phyloP scores from a whole-genome alignment of 2,329 filamentous ascomycete genomes.

The Incumbomyces lentus region DNA sequence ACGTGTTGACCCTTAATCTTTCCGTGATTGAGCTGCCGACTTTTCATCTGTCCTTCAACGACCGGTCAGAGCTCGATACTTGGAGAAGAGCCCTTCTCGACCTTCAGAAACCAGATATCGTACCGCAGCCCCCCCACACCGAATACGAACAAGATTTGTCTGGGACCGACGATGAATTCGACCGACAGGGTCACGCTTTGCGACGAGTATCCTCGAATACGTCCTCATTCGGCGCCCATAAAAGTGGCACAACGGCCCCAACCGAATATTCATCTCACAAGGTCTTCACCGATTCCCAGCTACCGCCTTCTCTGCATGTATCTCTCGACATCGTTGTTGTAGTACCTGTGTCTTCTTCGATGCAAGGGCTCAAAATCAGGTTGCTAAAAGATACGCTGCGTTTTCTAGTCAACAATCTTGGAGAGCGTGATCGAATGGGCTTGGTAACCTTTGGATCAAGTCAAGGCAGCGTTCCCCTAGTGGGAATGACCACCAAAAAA shows the following conservation, averaged over 20 bases:
- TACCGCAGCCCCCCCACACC: constrained; percentile 26
- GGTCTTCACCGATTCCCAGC: constrained; percentile 23
- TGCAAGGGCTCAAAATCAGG: constrained; percentile 99
- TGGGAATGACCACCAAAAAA: constrained; percentile 94
- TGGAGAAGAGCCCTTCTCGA: constrained; percentile 85
- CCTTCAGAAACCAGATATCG: constrained; percentile 59
- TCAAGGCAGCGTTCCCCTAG: constrained; percentile 81
- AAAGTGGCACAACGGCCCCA: constrained; percentile 76
- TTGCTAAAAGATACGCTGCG: constrained; percentile 81
- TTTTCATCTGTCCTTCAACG: constrained; percentile 85
- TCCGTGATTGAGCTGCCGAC: constrained; percentile 86
- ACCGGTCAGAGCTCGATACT: constrained; percentile 70
- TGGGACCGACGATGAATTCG: constrained; percentile 74
- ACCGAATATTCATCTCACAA: constrained; percentile 81
- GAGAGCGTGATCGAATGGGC: constrained; percentile 91
- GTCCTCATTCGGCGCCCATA: constrained; percentile 69
- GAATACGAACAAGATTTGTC: constrained; percentile 73
- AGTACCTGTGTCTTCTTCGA: constrained; percentile 92
- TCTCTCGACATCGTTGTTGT: constrained; percentile 93
- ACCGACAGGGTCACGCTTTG: constrained; percentile 37
- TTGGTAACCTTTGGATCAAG: constrained; percentile 94
- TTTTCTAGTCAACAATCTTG: constrained; percentile 81
- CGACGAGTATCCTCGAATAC: constrained; percentile 72
- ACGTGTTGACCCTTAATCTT: constrained; percentile 76
- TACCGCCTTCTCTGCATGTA: constrained; percentile 59